Conservation (phyloP, 345 rosid species). For the Psidium friedrichsthalianum region DNA sequence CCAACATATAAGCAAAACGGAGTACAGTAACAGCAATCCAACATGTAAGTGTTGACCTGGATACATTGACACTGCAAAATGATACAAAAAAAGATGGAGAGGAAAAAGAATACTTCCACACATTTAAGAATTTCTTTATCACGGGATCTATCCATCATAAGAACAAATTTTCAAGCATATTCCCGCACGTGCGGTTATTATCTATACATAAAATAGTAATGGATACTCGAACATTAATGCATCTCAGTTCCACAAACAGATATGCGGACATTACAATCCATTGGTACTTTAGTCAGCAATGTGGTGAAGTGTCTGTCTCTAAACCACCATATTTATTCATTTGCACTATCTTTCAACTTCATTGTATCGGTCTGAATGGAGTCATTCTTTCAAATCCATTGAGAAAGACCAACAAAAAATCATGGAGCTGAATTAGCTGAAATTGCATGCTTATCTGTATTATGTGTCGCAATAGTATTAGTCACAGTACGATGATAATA, state of each 20-base stretch:
- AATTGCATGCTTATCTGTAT: background rate
- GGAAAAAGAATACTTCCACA: too few relatives aligned
- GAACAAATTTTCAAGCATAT: background rate
- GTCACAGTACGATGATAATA: background rate
- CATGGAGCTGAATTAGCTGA: background rate
- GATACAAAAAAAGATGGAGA: too few relatives aligned
- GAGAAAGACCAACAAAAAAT: background rate
- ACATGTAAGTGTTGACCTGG: too few relatives aligned
- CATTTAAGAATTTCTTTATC: too few relatives aligned
- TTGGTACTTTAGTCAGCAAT: background rate
- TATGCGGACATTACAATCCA: background rate
- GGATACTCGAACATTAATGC: background rate
- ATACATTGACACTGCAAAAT: too few relatives aligned
- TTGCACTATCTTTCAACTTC: background rate
- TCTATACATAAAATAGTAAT: background rate
- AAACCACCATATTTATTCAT: background rate
- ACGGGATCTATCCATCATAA: background rate
- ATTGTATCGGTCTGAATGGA: background rate
- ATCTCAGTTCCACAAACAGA: background rate
- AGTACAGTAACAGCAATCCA: too few relatives aligned
- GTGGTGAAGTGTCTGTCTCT: background rate
- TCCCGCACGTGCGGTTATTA: background rate
- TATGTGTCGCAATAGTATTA: background rate
- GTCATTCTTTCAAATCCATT: background rate
- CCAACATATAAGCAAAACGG: too few relatives aligned